phyloP scores from a whole-genome alignment of 306 rosid genomes.

The Quercus mongolica region DNA sequence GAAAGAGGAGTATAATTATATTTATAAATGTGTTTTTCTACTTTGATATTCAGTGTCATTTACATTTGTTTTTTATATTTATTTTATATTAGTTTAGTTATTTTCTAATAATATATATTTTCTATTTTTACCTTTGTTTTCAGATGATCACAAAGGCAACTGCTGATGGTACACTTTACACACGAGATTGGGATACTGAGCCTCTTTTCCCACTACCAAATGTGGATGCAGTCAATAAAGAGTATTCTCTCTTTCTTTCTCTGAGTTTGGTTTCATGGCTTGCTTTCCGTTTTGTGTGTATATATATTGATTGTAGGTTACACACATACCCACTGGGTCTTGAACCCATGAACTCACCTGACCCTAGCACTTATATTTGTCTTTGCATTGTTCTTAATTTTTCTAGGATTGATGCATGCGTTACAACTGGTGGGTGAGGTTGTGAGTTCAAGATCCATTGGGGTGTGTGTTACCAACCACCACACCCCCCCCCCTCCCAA shows the following conservation, averaged over 20 bases:
- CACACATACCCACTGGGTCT: too few relatives aligned
- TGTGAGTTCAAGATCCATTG: too few relatives aligned
- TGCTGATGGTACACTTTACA: slow-evolving; percentile 80
- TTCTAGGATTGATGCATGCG: not conserved
- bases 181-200: slow-evolving; percentile 89
- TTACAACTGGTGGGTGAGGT: too few relatives aligned
- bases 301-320: too few relatives aligned
- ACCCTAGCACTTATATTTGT: not conserved
- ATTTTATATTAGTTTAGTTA: not conserved
- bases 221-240: slow-evolving; percentile 47
- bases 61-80: slow-evolving; percentile 13
- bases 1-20: not conserved
- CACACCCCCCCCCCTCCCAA: too few relatives aligned
- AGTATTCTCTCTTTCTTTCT: slow-evolving; percentile 42
- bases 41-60: not conserved
- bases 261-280: slow-evolving; percentile 6
- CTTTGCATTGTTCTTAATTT: not conserved
- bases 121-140: slow-evolving; percentile 14
- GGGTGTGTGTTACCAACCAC: too few relatives aligned
- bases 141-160: slow-evolving; percentile 94
- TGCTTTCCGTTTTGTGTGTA: not conserved
- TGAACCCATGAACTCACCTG: too few relatives aligned
- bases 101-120: not conserved
- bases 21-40: not conserved
- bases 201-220: slow-evolving; percentile 82